Evolutionary conservation across 352 stramenopile species (phyloP), one percentile per base, ranked within the genome.

Genomic region (Peronospora belbahrii): DNA sequence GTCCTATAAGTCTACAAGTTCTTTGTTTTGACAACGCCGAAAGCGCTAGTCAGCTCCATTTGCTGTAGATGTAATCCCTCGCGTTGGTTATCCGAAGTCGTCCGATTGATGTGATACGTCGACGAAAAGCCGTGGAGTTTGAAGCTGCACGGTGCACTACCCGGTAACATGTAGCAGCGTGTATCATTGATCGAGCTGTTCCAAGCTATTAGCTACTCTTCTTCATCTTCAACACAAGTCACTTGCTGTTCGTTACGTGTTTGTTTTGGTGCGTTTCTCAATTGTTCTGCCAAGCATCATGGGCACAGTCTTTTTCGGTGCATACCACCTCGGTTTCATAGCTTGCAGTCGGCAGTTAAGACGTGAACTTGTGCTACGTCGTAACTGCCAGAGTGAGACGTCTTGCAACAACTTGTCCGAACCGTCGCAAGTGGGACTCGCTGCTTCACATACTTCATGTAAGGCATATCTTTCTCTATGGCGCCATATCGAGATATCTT

Each of bases 121-220:
- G 47, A 62, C 48, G 47, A 62, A 62, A 48, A 28, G 28, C 24
- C 24, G 24, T 28, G 24, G 8, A 28, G 24, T 9, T 28, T n/a
- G n/a, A n/a, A 11, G 6, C 6, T 28, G 23, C 23, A 27, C 23
- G n/a, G n/a, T n/a, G n/a, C n/a, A n/a, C n/a, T n/a, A n/a, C n/a
- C n/a, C n/a, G n/a, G n/a, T n/a, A n/a, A n/a, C n/a, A n/a, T n/a
- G n/a, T n/a, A n/a, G n/a, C n/a, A n/a, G n/a, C n/a, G n/a, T n/a
- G n/a, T n/a, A n/a, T n/a, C n/a, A n/a, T n/a, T n/a, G n/a, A n/a
- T n/a, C n/a, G n/a, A n/a, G n/a, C n/a, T n/a, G n/a, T n/a, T n/a
- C n/a, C n/a, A 2, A 28, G 24, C 6, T 28, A 28, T 28, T 10
- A n/a, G n/a, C n/a, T 28, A 11, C 6, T 9, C 6, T 8, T 2